Conservation (phyloP, 2,329 filamentous ascomycete genomes). For the Venturia pyrina region DNA sequence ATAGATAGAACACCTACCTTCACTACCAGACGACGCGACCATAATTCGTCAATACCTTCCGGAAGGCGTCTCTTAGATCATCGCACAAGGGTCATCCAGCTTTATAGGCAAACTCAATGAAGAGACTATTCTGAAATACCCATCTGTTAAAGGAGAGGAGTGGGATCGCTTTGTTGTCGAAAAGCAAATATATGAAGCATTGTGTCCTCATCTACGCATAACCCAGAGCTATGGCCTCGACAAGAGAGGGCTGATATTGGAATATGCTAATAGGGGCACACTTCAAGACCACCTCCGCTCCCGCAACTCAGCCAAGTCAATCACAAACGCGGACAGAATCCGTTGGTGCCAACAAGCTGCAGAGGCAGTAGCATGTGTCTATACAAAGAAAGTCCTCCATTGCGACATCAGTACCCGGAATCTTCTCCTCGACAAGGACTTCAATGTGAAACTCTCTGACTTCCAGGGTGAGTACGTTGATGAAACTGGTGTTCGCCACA, state of each 20-base stretch:
- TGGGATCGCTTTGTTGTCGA: background rate
- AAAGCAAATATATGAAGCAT: background rate
- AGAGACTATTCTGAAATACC: background rate
- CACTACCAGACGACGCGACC: too few species aligned
- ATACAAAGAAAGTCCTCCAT: slow-evolving; percentile 30
- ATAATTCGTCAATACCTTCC: background rate
- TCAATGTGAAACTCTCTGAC: slow-evolving; percentile 29
- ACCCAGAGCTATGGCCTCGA: background rate
- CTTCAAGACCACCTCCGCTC: background rate
- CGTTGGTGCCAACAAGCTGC: slow-evolving; percentile 15
- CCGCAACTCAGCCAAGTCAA: background rate
- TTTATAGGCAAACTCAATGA: background rate
- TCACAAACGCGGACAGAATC: background rate
- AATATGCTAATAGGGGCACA: background rate
- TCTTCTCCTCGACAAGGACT: slow-evolving; percentile 26
- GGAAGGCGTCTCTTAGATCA: background rate
- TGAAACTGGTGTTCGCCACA: slow-evolving; percentile 16
- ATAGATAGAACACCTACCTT: background rate
- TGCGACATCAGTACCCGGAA: slow-evolving; percentile 31
- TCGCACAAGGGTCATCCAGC: background rate
- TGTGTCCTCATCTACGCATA: background rate
- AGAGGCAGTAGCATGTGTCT: slow-evolving; percentile 26
- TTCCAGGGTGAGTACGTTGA: slow-evolving; percentile 27
- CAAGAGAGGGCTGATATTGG: background rate
- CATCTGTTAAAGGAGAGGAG: background rate